Evolutionary conservation across 305 asterid species (phyloP).

Genomic region (Fraxinus xanthoxyloides): DNA sequence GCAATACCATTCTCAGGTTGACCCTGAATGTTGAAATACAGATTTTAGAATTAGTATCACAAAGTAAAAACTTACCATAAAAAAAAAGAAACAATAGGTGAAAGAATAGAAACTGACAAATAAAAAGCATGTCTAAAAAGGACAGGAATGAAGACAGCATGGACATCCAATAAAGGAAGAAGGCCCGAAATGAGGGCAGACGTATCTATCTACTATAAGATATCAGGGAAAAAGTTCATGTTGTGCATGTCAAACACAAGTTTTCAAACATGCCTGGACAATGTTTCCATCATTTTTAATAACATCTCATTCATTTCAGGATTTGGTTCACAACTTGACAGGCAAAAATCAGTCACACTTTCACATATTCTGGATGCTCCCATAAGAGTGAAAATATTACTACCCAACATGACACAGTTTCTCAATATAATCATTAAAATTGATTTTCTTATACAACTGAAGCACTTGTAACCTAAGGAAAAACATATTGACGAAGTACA

Average conservation of each 20-base stretch:
- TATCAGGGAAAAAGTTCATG: background rate
- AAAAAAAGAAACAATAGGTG: background rate
- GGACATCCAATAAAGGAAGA: background rate
- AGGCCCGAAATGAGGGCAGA: background rate
- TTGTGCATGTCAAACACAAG: background rate
- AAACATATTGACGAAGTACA: background rate
- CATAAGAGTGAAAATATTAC: background rate
- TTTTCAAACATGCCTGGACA: background rate
- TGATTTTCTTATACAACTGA: background rate
- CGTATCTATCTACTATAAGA: background rate
- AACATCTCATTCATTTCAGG: constrained; percentile 4
- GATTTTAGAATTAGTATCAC: constrained; percentile 11
- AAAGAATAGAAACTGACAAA: background rate
- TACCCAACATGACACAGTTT: background rate
- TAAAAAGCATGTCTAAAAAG: background rate
- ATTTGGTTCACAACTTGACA: background rate
- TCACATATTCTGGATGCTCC: background rate
- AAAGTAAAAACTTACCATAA: constrained; percentile 1
- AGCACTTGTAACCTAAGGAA: background rate
- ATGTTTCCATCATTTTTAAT: constrained; percentile 2
- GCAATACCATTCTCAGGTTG: constrained; percentile 73
- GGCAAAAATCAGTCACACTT: constrained; percentile 1
- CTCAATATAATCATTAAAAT: background rate
- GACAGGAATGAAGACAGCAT: background rate
- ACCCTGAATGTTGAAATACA: constrained; percentile 54